These are phyloP conservation scores for Arthrobotrys sinensis DNA, from an alignment of 2,329 filamentous ascomycete species.

Conservation along the genomic window DNA sequence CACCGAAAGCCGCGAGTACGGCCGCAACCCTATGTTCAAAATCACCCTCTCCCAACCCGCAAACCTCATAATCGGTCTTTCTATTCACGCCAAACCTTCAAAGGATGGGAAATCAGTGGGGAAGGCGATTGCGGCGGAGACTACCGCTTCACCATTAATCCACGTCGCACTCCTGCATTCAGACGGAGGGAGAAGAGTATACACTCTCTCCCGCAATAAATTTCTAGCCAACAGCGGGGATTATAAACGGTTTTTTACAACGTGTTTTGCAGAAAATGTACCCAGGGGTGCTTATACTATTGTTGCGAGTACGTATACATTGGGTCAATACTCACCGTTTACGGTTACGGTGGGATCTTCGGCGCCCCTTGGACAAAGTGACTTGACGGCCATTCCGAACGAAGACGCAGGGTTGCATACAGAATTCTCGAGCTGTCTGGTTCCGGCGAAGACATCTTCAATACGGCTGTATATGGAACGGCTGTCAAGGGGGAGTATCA, in stretches of 20 bases:
- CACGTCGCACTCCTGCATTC: constrained; percentile 85
- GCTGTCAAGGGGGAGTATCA: constrained; percentile 47
- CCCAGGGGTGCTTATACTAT: constrained; percentile 85
- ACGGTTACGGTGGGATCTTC: constrained; percentile 81
- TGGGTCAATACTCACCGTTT: constrained; percentile 82
- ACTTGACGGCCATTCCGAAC: constrained; percentile 42
- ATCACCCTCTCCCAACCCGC: constrained; percentile 81
- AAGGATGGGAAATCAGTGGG: constrained; percentile 62
- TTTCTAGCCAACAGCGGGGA: constrained; percentile 88
- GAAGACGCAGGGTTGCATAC: constrained; percentile 56
- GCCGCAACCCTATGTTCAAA: constrained; percentile 58
- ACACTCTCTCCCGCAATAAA: constrained; percentile 80
- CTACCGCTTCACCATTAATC: constrained; percentile 78
- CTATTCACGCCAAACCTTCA: constrained; percentile 68
- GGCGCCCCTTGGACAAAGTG: constrained; percentile 65
- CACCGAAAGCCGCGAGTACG: constrained; percentile 68
- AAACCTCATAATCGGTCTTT: constrained; percentile 88
- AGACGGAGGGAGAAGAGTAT: constrained; percentile 80
- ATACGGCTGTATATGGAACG: constrained; percentile 39
- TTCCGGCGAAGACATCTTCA: constrained; percentile 43
- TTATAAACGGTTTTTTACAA: constrained; percentile 84
- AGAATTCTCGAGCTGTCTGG: constrained; percentile 26
- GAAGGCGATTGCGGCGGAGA: constrained; percentile 80
- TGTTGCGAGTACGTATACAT: constrained; percentile 91
- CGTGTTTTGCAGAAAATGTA: constrained; percentile 75